These are phyloP conservation scores for Penstemon davidsonii DNA, from an alignment of 257 asterid species.

Conservation along the genomic window DNA sequence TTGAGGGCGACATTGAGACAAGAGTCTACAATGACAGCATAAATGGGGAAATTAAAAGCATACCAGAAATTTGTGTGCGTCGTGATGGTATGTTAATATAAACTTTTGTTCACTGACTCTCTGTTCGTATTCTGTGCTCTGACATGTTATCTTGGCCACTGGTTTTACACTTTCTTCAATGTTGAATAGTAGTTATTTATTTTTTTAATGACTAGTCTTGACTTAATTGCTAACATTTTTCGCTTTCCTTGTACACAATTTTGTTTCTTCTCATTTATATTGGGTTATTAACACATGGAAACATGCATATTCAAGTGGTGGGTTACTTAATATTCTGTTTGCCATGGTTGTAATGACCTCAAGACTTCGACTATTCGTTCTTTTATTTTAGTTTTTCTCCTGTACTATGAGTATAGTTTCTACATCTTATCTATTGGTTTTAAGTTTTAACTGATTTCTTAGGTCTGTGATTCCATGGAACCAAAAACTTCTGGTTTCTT, in stretches of 20 bases:
- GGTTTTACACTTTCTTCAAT: neutral
- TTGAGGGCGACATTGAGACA: constrained; percentile 96
- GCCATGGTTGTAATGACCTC: constrained; percentile 1
- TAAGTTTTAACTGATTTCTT: constrained; percentile 17
- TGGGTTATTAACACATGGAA: neutral
- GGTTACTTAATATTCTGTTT: neutral
- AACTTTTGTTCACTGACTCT: neutral
- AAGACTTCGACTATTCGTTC: constrained; percentile 4
- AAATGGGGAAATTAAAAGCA: constrained; percentile 81
- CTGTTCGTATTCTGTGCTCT: neutral
- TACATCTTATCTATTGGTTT: constrained; percentile 10
- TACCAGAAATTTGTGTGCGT: constrained; percentile 94
- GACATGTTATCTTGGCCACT: constrained; percentile 2
- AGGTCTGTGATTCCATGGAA: constrained; percentile 9
- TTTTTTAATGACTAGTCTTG: neutral
- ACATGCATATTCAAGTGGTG: neutral
- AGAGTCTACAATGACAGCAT: constrained; percentile 95
- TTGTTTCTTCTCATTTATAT: constrained; percentile 12
- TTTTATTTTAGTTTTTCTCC: constrained; percentile 6
- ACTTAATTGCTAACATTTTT: neutral
- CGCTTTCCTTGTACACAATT: neutral
- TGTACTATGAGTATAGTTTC: neutral
- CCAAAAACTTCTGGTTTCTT: neutral
- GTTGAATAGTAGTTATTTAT: neutral
- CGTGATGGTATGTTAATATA: constrained; percentile 69